Evolutionary conservation across 2,329 filamentous ascomycete genomes (phyloP).

Genomic region (Penicillium concentricum): DNA sequence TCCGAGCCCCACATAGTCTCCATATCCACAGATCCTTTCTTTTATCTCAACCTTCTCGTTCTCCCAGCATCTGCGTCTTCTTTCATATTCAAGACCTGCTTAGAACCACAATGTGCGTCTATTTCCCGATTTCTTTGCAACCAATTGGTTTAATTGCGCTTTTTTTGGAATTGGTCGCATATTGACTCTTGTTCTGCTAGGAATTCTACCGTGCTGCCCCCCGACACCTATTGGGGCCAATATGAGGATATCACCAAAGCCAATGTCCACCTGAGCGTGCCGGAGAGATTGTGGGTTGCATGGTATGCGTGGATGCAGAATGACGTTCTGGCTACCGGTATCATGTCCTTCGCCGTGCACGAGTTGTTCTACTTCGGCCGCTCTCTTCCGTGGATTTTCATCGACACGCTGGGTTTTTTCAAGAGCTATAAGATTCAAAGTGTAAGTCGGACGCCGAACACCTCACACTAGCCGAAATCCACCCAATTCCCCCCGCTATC

Average conservation of each 20-base stretch:
- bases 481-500: not conserved
- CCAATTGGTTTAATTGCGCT: too few relatives aligned
- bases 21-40: conserved; percentile 1
- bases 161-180: conserved; percentile 5
- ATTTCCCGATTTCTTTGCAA: not conserved
- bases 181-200: conserved; percentile 3
- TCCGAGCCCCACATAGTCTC: conserved; percentile 1
- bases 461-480: conserved; percentile 9
- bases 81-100: conserved; percentile 8
- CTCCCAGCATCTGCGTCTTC: conserved; percentile 5
- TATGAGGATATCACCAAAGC: conserved; percentile 62
- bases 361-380: conserved; percentile 91
- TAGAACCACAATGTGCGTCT: conserved; percentile 6
- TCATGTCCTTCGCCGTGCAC: conserved; percentile 94
- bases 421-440: conserved; percentile 15
- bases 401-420: conserved; percentile 54
- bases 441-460: conserved; percentile 12
- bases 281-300: conserved; percentile 86
- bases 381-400: conserved; percentile 82
- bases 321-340: conserved; percentile 78
- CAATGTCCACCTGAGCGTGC: conserved; percentile 80
- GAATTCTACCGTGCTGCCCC: conserved; percentile 26
- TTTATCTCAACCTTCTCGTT: conserved; percentile 2
- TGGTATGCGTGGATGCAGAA: conserved; percentile 98
- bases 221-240: conserved; percentile 61